Evolutionary conservation across 2,329 filamentous ascomycete genomes (phyloP).

Genomic region (Penicillium palitans): DNA sequence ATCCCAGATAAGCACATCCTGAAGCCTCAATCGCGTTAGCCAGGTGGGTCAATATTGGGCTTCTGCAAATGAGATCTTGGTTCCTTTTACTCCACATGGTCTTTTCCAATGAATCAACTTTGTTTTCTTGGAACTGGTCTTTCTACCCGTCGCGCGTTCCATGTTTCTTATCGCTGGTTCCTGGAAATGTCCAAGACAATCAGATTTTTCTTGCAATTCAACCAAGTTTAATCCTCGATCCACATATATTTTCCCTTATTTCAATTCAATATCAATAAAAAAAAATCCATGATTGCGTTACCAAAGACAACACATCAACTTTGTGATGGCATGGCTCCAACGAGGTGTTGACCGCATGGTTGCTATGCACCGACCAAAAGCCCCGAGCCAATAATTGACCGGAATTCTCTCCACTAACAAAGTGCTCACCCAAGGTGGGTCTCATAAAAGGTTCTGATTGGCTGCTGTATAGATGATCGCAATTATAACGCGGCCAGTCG

Average conservation of each 20-base stretch:
- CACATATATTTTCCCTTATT: neutral
- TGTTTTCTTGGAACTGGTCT: neutral
- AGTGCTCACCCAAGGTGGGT: neutral
- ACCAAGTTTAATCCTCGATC: neutral
- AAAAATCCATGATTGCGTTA: neutral
- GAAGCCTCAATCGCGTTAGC: neutral
- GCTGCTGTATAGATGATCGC: neutral
- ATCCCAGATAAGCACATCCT: conserved; percentile 7
- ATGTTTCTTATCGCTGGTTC: neutral
- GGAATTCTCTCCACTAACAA: neutral
- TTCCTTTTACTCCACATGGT: neutral
- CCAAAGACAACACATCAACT: neutral
- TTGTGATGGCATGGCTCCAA: neutral
- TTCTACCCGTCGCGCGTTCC: conserved; percentile 2
- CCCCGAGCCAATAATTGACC: neutral
- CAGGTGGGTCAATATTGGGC: neutral
- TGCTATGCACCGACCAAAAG: neutral
- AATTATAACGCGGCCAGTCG: neutral
- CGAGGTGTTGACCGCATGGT: neutral
- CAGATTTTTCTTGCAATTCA: neutral
- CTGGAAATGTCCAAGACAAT: neutral
- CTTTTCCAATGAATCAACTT: neutral
- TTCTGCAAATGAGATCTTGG: conserved; percentile 4
- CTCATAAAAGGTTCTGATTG: neutral
- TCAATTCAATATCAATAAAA: neutral